A percentile compares a stretch with the other conserved stretches of the same genome.
phyloP scores from a whole-genome alignment of 306 rosid genomes.

The Castanopsis chinensis region DNA sequence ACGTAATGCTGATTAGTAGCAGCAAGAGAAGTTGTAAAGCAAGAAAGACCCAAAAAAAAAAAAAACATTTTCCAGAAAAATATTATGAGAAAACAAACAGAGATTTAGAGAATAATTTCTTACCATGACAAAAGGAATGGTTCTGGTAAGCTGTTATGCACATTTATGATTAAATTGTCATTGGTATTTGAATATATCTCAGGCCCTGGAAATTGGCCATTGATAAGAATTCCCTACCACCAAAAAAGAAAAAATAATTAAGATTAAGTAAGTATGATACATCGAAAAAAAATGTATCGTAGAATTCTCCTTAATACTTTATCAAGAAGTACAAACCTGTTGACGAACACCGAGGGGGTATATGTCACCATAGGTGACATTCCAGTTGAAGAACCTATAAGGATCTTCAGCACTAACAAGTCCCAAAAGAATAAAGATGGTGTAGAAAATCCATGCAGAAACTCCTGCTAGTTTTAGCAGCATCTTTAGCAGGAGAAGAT shows the following conservation, averaged over 20 bases:
- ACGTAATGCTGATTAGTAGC: too few relatives aligned
- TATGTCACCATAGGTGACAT: conserved; percentile 67
- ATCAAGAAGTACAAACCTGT: conserved; percentile 36
- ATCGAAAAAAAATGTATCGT: too few relatives aligned
- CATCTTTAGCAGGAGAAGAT: conserved; percentile 10
- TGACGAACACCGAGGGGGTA: conserved; percentile 70
- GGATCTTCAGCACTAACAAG: conserved; percentile 46
- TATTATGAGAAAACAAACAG: not conserved
- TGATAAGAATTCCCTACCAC: conserved; percentile 76
- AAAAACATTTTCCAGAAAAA: not conserved
- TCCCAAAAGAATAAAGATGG: conserved; percentile 19
- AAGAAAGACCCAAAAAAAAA: not conserved
- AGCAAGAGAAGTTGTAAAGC: not conserved
- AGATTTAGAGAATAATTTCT: not conserved
- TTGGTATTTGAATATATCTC: conserved; percentile 75
- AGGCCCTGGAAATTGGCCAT: conserved; percentile 90
- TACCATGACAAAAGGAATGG: conserved; percentile 89
- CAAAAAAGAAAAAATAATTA: not conserved
- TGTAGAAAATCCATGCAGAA: conserved; percentile 18
- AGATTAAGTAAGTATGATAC: not conserved
- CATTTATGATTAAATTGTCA: conserved; percentile 79
- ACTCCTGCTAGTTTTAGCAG: not conserved
- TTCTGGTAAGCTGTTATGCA: conserved; percentile 66
- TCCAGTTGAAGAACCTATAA: conserved; percentile 76
- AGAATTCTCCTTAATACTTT: not conserved